Conservation (phyloP, 2,329 filamentous ascomycete species). For the Ceratocystis cubensis region DNA sequence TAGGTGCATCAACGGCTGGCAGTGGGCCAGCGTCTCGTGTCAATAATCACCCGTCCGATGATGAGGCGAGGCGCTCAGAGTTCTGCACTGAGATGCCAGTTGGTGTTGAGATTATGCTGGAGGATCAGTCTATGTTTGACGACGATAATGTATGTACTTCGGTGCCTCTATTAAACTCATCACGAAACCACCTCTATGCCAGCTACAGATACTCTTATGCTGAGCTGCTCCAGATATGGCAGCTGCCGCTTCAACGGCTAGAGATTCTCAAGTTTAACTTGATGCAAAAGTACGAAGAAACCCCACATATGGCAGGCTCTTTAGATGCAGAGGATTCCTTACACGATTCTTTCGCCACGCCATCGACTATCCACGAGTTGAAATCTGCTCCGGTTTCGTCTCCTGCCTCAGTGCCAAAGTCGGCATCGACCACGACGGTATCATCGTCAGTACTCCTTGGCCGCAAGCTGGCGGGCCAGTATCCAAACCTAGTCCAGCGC, state of each 20-base stretch:
- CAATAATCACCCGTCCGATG: constrained; percentile 38
- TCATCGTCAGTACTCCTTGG: constrained; percentile 23
- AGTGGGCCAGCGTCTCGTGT: constrained; percentile 28
- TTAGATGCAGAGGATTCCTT: not conserved
- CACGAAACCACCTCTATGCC: constrained; percentile 38
- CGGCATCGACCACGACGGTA: constrained; percentile 42
- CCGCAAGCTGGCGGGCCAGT: constrained; percentile 35
- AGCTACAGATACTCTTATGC: constrained; percentile 53
- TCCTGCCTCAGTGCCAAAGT: constrained; percentile 31
- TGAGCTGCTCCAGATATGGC: constrained; percentile 57
- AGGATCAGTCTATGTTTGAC: constrained; percentile 54
- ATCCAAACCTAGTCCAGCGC: constrained; percentile 30
- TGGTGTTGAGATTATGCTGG: constrained; percentile 36
- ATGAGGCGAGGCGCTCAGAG: constrained; percentile 39
- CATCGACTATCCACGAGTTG: not conserved
- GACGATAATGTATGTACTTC: constrained; percentile 51
- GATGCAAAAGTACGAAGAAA: constrained; percentile 30
- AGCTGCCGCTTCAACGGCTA: constrained; percentile 47
- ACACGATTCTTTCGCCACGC: not conserved
- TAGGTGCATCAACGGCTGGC: constrained; percentile 25
- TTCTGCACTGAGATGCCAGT: constrained; percentile 25
- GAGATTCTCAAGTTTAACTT: constrained; percentile 60
- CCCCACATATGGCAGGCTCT: not conserved
- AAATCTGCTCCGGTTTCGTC: not conserved
- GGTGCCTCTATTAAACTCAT: constrained; percentile 44